Evolutionary conservation across 1,284 basidiomycete genomes (phyloP), one percentile per base, ranked within the genome.

Genomic region (Serendipita sp.): DNA sequence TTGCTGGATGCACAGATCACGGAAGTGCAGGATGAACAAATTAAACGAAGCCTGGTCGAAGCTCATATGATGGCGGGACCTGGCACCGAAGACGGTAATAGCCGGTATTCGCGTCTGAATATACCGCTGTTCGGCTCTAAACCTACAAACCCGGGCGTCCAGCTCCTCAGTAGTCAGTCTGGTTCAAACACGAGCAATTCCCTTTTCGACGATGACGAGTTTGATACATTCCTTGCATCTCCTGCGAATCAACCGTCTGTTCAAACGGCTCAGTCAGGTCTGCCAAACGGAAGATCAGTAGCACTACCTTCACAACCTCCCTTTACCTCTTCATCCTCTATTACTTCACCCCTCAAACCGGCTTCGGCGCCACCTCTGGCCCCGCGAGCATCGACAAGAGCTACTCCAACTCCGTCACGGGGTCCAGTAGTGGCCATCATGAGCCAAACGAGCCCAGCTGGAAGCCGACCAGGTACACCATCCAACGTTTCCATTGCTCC

Each of bases 151-250:
- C 22, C n/a, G 17, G 53, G 53, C 10, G 53, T 26, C 32, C 53
- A 58, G 32, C 53, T 32, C 15, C 30, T 58, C 22, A 35, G 30
- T 26, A 34, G 15, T 30, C 22, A 34, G 32, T 6, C 22, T 34
- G 30, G n/a, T 8, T 49, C 47, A 15, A n/a, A 17, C n/a, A 26
- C 53, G 8, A 30, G 26, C 30, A 58, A 58, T 26, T 6, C 53
- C 26, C 6, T 58, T n/a, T 58, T 58, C 10, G 53, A 58, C n/a
- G 53, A 58, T 26, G 53, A 58, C 30, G 53, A 58, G 10, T 58
- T 58, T 58, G 53, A 58, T 26, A 26, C 53, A 32, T 58, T 58
- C 30, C 34, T 58, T 10, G n/a, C 53, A 8, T 58, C 53, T 35
- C 53, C 53, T 2, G 15, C 53, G 30, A 49, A 49, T 29, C 45